Base-by-base conservation (phyloP, 73 alveolate genomes). In the Paramecium tetraurelia region DNA sequence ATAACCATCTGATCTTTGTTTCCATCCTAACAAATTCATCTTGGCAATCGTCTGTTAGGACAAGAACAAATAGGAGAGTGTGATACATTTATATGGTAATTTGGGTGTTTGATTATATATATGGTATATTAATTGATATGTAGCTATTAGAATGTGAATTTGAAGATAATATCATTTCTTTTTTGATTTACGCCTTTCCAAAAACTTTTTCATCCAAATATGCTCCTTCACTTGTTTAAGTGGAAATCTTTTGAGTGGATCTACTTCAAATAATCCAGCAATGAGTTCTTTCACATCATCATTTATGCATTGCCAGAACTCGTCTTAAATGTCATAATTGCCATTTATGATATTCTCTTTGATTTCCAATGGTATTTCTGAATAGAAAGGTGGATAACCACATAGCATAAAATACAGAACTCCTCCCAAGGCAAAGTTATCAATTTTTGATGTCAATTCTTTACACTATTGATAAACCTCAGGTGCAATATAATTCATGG, bases 401-500 rank as follows among this genome's bases (percentile, higher is more conserved):
- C 69, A 35, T 40, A 85, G 3, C 89, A 85, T 48, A 40, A 50
- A 59, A 40, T 59, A 85, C 18, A 85, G 59, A 10, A 85, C 72
- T 14, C 43, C 89, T 20, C 93, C 93, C 21, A 58, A 85, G 4
- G 87, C 86, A 58, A 58, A 85, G 21, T 59, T 58, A 57, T 85
- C 93, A 1, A 41, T 24, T 57, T 85, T 68, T 5, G 59, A 68
- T 7, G 87, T 69, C 6, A 80, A 14, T 41, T 85, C 68, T 59
- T 58, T 21, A 53, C 69, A 53, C 3, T 46, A 35, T 6, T 24
- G 11, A n/a, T 58, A 31, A 1, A 58, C 92, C 59, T 92, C 95
- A 21, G 95, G 95, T 24, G 95, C 95, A 36, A 92, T 87, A 59
- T 92, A 92, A 27, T 84, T 93, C 16, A 88, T 76, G 5, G 95